Evolutionary conservation across 2,329 filamentous ascomycete species (phyloP), one percentile per base, ranked within the genome.

Genomic region (Arthroderma sp.): DNA sequence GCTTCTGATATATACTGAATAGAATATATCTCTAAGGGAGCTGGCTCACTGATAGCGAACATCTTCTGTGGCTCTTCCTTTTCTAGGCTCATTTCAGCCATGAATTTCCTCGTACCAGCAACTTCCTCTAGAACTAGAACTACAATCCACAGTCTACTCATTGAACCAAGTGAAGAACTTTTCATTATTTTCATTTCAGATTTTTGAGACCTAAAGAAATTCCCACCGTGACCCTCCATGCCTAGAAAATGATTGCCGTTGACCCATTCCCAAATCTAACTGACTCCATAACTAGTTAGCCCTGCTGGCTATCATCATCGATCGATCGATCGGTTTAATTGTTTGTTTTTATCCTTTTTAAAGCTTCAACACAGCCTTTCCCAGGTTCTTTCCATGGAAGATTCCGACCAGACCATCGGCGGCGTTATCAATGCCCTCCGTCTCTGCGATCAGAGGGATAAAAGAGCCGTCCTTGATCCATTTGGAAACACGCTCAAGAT

Each of bases 331-430:
- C 17, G 17, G n/a, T 2, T 17, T 4, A 17, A 4, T 21, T 21
- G 6, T 43, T 9, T 43, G 4, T 43, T 43, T 43, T 19, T 6
- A 13, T 33, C 8, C 25, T 17, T 78, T 53, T 73, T 82, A 64
- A 38, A 85, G 81, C 76, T 88, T 86, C 65, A 93, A 66, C 21
- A 93, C 80, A 15, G 88, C 86, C 80, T 95, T 95, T 64, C 89
- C 89, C 72, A 90, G 87, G 76, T 94, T 94, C 71, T 86, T 80
- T 52, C 89, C 89, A 66, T 81, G 70, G 56, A 93, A 77, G 76
- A 94, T 83, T 11, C 83, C 86, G 11, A 91, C 72, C 60, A 94
- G 77, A 0, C 85, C 89, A 58, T 90, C 81, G 4, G 82, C 75
- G 0, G 84, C 85, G 60, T 87, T 83, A 60, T 94, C 89, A 59